Percentiles rank a stretch among this genome's conserved stretches.
These are phyloP conservation scores for Acer campestre DNA, from an alignment of 345 rosid species.

Conservation along the genomic window DNA sequence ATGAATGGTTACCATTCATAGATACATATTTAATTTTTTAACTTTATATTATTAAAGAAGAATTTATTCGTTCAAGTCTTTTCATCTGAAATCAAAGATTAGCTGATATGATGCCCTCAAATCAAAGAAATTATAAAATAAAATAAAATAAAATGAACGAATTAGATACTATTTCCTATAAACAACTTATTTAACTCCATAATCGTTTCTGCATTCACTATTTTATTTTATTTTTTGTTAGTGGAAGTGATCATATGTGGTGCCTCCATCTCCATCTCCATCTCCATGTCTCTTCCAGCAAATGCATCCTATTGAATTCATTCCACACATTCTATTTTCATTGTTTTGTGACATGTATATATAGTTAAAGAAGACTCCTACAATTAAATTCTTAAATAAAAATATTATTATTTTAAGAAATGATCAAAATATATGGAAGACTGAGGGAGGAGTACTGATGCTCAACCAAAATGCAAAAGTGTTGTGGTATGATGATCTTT, in stretches of 20 bases:
- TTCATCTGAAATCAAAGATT: background rate
- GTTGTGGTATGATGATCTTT: too few relatives aligned
- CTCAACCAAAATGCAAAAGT: too few relatives aligned
- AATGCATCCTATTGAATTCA: too few relatives aligned
- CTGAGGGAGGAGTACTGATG: too few relatives aligned
- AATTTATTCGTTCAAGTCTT: conserved; percentile 1
- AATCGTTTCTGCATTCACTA: background rate
- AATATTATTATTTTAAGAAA: too few relatives aligned
- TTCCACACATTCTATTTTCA: background rate
- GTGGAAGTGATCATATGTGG: background rate
- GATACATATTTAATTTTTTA: too few relatives aligned
- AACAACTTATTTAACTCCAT: background rate
- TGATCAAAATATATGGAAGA: too few relatives aligned
- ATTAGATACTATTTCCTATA: background rate
- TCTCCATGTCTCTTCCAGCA: background rate
- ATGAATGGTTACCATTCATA: background rate
- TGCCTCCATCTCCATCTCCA: background rate
- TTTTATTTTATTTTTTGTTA: too few relatives aligned
- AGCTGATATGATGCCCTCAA: background rate
- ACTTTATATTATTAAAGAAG: background rate
- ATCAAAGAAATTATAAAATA: background rate
- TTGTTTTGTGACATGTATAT: too few relatives aligned
- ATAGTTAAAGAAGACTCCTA: too few relatives aligned
- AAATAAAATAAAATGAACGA: background rate
- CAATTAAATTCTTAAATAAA: too few relatives aligned